Percentiles rank a stretch among this genome's conserved stretches.
These are phyloP conservation scores for Ustilago curta DNA, from an alignment of 1,284 basidiomycete species.

Conservation along the genomic window DNA sequence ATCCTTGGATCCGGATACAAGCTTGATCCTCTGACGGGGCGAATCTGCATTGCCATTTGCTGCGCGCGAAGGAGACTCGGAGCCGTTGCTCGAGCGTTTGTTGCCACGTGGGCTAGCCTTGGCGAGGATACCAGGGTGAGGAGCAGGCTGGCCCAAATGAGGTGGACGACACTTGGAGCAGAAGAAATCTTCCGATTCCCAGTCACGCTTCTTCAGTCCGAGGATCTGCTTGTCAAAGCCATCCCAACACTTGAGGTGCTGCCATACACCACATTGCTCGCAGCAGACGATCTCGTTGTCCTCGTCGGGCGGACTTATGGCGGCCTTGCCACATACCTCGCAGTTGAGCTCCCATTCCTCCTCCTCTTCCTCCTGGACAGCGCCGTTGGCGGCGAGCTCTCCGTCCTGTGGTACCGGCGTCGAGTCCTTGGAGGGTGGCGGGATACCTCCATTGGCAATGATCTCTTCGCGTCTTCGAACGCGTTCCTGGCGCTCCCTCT, in stretches of 20 bases:
- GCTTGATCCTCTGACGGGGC: slow-evolving; percentile 38
- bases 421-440: slow-evolving; percentile 41
- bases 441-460: slow-evolving; percentile 71
- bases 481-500: slow-evolving; percentile 71
- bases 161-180: slow-evolving; percentile 58
- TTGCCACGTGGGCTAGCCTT: slow-evolving; percentile 37
- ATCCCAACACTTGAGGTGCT: slow-evolving; percentile 68
- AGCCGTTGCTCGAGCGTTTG: slow-evolving; percentile 23
- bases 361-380: slow-evolving; percentile 55
- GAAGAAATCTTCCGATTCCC: slow-evolving; percentile 59
- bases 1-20: slow-evolving; percentile 16
- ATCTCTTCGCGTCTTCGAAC: slow-evolving; percentile 75
- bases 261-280: slow-evolving; percentile 81
- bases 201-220: slow-evolving; percentile 50
- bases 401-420: slow-evolving; percentile 28
- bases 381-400: slow-evolving; percentile 6
- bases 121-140: slow-evolving; percentile 31
- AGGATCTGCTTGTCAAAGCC: slow-evolving; percentile 56
- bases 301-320: slow-evolving; percentile 77
- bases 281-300: slow-evolving; percentile 81
- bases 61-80: slow-evolving; percentile 27
- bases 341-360: slow-evolving; percentile 86
- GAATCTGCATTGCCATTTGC: slow-evolving; percentile 18
- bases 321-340: slow-evolving; percentile 80
- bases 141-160: slow-evolving; percentile 28